Evolutionary conservation across 192 early-diverging fungal species (phyloP).

Genomic region (Cetraspora pellucida): DNA sequence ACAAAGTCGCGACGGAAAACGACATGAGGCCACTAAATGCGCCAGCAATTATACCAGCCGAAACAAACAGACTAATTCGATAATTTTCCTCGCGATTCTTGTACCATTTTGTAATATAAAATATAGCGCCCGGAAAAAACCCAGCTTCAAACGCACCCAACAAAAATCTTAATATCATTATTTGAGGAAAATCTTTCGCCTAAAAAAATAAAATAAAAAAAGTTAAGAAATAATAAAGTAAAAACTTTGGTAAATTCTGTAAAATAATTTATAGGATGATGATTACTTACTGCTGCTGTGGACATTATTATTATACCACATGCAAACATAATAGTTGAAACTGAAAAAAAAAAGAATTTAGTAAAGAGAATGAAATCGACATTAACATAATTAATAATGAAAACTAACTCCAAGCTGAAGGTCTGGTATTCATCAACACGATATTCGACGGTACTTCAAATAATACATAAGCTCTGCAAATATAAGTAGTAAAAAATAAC

Average conservation of each 20-base stretch:
- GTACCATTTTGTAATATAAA: constrained; percentile 50
- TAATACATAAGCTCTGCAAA: too few relatives aligned
- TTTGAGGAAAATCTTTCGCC: constrained; percentile 38
- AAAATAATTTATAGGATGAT: too few relatives aligned
- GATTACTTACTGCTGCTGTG: constrained; percentile 56
- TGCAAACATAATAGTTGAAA: constrained; percentile 55
- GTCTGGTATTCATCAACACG: too few relatives aligned
- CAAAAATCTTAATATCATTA: constrained; percentile 61
- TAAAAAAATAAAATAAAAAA: neutral
- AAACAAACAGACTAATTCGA: constrained; percentile 58
- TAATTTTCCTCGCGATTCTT: constrained; percentile 38
- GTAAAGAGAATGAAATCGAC: too few relatives aligned
- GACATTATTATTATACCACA: constrained; percentile 57
- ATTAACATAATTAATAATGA: too few relatives aligned
- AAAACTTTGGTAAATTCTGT: too few relatives aligned
- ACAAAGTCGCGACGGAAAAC: constrained; percentile 61
- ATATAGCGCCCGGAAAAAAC: constrained; percentile 61
- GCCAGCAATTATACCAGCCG: constrained; percentile 54
- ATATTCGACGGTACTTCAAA: too few relatives aligned
- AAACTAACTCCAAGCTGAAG: too few relatives aligned
- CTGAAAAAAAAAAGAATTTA: neutral
- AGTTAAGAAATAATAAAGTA: too few relatives aligned
- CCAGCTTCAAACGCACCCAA: constrained; percentile 62
- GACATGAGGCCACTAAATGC: constrained; percentile 69
- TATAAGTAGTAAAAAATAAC: too few relatives aligned